Conservation (phyloP, 2,329 filamentous ascomycete species). For the Ophiostoma triangulosporum region DNA sequence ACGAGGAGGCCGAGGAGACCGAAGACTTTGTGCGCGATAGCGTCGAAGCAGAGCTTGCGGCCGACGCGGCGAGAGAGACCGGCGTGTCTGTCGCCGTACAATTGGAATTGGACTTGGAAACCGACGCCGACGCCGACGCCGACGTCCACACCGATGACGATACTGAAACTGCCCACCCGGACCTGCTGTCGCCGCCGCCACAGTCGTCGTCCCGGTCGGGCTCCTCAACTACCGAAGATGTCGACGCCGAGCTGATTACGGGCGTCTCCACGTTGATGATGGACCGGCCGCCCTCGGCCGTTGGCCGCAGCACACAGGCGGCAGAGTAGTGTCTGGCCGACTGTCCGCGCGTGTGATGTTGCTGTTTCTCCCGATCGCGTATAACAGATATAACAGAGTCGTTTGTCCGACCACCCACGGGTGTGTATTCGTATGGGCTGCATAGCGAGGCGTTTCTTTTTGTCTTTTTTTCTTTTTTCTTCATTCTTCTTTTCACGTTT, state of each 20-base stretch:
- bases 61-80: background rate
- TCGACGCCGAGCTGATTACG: conserved; percentile 44
- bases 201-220: background rate
- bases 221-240: conserved; percentile 27
- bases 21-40: background rate
- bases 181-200: background rate
- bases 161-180: background rate
- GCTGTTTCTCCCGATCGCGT: no score
- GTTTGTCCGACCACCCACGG: background rate
- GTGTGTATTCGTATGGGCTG: background rate
- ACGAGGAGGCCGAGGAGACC: conserved; percentile 26
- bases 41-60: background rate
- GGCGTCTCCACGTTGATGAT: conserved; percentile 41
- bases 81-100: no score
- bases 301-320: background rate
- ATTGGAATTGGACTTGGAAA: no score
- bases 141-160: no score
- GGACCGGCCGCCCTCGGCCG: conserved; percentile 16
- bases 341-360: background rate
- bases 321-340: conserved; percentile 1
- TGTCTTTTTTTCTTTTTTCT: background rate
- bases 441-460: conserved; percentile 14
- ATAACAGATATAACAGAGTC: no score
- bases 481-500: background rate
- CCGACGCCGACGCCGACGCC: no score